Base-by-base conservation (phyloP, 1,284 basidiomycete genomes). In the Trametes polyzona region DNA sequence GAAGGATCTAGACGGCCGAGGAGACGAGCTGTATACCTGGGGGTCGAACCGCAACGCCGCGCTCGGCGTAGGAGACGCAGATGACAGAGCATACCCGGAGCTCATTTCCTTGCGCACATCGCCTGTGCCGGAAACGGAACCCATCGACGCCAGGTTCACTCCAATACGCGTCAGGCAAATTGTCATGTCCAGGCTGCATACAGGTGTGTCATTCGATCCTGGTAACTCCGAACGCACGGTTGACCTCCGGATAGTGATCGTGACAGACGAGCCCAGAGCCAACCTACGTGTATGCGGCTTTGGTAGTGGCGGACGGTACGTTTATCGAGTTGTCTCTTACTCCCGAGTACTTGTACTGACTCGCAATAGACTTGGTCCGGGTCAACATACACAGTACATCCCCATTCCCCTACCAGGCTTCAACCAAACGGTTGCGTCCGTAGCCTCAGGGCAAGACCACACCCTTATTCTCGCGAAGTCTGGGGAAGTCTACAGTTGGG, bases 371-470 rank as follows among this genome's bases (percentile, higher is more conserved):
- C 78, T 96, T 1, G 95, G 95, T 0, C 81, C 83, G 11, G 81
- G 82, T 4, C 83, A 92, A 32, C 90, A 95, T 65, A 93, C 92
- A 4, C 93, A 96, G 69, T 90, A 92, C 62, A 78, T 78, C 3
- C 78, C 90, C 21, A 84, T 86, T 27, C 76, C 81, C 0, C 75
- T 95, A 14, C 73, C 82, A 1, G 84, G 87, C 27, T 76, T 90
- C 50, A 73, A 80, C 1, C 78, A 86, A 41, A 78, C 79, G 11
- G 71, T 82, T 36, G 52, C 44, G 1, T 61, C 65, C 3, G 83
- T 98, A 41, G 93, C 95, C 0, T 79, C 96, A 1, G 96, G 92
- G 2, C 95, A 95, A 69, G 96, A 99, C 67, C 97, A 99, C 71
- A 96, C 96, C 0, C 82, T 98, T 19, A 90, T 88, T 0, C 78